These are phyloP conservation scores for Penicillium goetzii DNA, from an alignment of 495 filamentous ascomycete genomes.

Conservation along the genomic window DNA sequence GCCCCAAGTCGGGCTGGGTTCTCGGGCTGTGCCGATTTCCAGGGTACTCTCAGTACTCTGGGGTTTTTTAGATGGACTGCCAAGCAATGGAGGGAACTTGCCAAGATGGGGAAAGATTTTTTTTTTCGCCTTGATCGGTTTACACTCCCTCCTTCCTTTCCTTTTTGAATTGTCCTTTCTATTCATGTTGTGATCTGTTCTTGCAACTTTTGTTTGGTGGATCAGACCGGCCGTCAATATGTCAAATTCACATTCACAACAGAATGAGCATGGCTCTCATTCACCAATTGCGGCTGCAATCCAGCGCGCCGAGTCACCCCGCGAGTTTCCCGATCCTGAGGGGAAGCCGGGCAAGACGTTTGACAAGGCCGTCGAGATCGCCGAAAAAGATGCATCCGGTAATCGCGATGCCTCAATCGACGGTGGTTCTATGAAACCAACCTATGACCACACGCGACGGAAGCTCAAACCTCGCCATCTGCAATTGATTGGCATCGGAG, in stretches of 20 bases:
- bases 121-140: not conserved
- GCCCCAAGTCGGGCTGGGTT: not conserved
- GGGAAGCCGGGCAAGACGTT: constrained; percentile 15
- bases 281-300: constrained; percentile 20
- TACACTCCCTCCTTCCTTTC: not conserved
- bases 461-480: constrained; percentile 68
- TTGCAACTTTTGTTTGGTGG: not conserved
- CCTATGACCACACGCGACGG: constrained; percentile 56
- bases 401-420: constrained; percentile 31
- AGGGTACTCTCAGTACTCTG: too few species aligned
- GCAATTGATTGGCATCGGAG: constrained; percentile 76
- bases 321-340: constrained; percentile 13
- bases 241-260: constrained; percentile 8
- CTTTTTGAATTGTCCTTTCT: constrained; percentile 1
- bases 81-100: constrained; percentile 17
- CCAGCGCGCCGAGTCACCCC: constrained; percentile 20
- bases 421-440: constrained; percentile 33
- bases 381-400: constrained; percentile 27
- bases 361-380: constrained; percentile 18
- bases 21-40: constrained; percentile 10
- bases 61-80: not conserved
- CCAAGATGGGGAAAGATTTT: constrained; percentile 15
- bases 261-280: constrained; percentile 13
- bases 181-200: not conserved
- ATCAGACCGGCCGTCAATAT: constrained; percentile 13